These are phyloP conservation scores for Globisporangium cederbergense DNA, from an alignment of 352 stramenopile genomes.

Conservation along the genomic window DNA sequence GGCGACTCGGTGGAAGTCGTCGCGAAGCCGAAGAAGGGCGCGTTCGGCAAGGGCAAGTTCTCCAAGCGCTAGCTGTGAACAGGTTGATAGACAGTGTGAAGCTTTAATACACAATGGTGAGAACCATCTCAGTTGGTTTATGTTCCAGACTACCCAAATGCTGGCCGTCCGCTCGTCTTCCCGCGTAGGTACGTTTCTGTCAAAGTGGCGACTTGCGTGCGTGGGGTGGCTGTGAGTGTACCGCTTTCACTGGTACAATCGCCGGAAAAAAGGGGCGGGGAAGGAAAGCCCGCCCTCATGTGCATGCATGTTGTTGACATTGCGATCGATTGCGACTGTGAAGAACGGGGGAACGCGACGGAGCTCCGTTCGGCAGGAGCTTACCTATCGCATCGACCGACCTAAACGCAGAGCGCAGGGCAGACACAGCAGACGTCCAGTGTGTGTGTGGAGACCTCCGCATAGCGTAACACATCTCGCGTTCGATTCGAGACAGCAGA, in stretches of 20 bases:
- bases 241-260: neutral
- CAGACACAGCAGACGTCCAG: neutral
- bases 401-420: too few relatives aligned
- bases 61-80: conserved; percentile 14
- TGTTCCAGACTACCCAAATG: neutral
- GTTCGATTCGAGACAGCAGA: neutral
- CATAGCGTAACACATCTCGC: neutral
- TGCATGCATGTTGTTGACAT: neutral
- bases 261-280: neutral
- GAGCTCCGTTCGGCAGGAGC: conserved; percentile 2
- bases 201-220: neutral
- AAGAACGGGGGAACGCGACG: conserved; percentile 1
- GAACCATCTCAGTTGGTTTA: too few relatives aligned
- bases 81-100: neutral
- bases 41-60: conserved; percentile 22
- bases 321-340: conserved; percentile 2
- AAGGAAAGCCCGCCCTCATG: neutral
- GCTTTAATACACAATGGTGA: neutral
- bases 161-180: neutral
- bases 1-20: conserved; percentile 26
- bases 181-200: neutral
- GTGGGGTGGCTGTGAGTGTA: neutral
- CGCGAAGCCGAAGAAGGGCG: conserved; percentile 20
- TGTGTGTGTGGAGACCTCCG: neutral
- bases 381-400: neutral